These are phyloP conservation scores for Beauveria brongniartii DNA, from an alignment of 2,329 filamentous ascomycete species.

Conservation along the genomic window DNA sequence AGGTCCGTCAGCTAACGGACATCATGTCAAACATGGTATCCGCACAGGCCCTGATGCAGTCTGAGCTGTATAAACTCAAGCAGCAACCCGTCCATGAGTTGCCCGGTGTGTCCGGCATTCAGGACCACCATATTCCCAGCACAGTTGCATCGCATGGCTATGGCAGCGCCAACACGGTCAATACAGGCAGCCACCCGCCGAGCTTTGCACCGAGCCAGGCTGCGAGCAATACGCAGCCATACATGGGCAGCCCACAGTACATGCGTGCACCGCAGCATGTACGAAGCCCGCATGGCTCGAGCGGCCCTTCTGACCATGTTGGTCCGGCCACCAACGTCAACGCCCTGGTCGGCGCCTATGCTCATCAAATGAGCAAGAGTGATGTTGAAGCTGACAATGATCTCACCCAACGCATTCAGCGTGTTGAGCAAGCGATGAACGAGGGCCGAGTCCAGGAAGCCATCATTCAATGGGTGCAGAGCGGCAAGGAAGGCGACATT, in stretches of 20 bases:
- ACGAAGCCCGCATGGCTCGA: slow-evolving; percentile 26
- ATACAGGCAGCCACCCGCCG: slow-evolving; percentile 22
- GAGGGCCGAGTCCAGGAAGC: slow-evolving; percentile 54
- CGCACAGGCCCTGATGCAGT: slow-evolving; percentile 61
- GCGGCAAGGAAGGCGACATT: slow-evolving; percentile 52
- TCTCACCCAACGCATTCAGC: slow-evolving; percentile 44
- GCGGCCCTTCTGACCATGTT: slow-evolving; percentile 25
- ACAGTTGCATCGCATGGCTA: slow-evolving; percentile 22
- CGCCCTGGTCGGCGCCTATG: slow-evolving; percentile 28
- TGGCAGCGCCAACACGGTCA: slow-evolving; percentile 18
- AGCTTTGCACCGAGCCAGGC: slow-evolving; percentile 28
- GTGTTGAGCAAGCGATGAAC: slow-evolving; percentile 55
- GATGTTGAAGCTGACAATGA: slow-evolving; percentile 39
- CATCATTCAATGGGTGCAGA: slow-evolving; percentile 60
- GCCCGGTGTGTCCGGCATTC: slow-evolving; percentile 21
- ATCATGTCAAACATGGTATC: slow-evolving; percentile 63
- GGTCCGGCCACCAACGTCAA: slow-evolving; percentile 24
- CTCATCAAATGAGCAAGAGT: slow-evolving; percentile 26
- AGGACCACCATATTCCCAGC: slow-evolving; percentile 16
- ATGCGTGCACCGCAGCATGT: slow-evolving; percentile 25
- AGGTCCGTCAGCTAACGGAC: slow-evolving; percentile 58
- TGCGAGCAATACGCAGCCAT: slow-evolving; percentile 24
- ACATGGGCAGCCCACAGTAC: slow-evolving; percentile 30
- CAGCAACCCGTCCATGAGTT: slow-evolving; percentile 39
- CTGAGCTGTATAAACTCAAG: slow-evolving; percentile 51